Base-by-base conservation (phyloP, 148 eudicot genomes). In the Rhododendron simsii region DNA sequence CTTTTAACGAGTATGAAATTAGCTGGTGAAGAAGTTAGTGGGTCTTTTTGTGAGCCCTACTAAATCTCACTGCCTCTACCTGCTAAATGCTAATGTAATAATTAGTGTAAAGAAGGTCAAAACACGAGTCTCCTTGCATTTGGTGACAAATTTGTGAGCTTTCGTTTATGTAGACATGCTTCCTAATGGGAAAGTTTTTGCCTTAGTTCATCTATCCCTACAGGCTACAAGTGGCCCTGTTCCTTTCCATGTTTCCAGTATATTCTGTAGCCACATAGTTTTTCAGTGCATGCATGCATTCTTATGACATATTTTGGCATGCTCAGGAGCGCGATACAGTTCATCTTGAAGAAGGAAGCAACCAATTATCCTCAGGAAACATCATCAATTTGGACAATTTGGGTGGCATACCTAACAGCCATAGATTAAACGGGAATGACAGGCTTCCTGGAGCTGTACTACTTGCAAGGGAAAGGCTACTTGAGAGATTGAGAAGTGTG, bases 381-480 rank as follows among this genome's bases (percentile, higher is more conserved):
- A 75, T 67, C 30, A 76, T 83, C 78, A 79, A 84, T 74, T 80
- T 87, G 67, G 91, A 87, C 47, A 86, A 80, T 88, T 75, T 67
- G 53, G 76, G 61, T 26, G 88, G 81, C 65, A 77, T 86, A 35
- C 87, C 28, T 69, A 88, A 86, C 80, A 89, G 86, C 55, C 57
- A 78, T 83, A 86, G 94, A 81, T 65, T 78, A 26, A 51, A 78
- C 71, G 88, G 91, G 71, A 91, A 81, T 90, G 91, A 90, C 80
- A 88, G 93, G 92, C 96, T 96, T 88, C 99, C 99, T 74, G 95
- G 95, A 88, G 87, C 95, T 81, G 99, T 95, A 30, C 81, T 95
- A 86, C 96, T 95, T 85, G 99, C 99, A 81, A 94, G 92, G 88
- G 98, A 96, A 91, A 94, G 99, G 88, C 98, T 96, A 88, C 85